phyloP scores from a whole-genome alignment of 495 filamentous ascomycete genomes.

The Neurospora tetraspora region DNA sequence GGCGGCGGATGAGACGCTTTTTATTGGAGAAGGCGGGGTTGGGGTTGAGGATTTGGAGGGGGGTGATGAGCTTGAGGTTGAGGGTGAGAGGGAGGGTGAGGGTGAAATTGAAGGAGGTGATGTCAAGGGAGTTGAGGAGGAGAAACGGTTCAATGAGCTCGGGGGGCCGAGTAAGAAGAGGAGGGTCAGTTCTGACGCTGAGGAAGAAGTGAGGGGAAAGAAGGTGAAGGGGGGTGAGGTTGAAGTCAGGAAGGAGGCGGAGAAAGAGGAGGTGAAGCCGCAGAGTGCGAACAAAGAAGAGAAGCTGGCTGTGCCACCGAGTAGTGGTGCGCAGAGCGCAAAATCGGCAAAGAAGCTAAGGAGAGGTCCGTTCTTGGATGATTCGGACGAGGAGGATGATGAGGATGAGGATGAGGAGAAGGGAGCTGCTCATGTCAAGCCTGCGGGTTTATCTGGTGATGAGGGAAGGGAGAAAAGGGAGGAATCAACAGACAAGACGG shows the following conservation, averaged over 20 bases:
- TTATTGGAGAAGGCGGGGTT: conserved; percentile 13
- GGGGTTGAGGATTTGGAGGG: neutral
- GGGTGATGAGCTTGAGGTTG: neutral
- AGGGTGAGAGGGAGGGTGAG: neutral
- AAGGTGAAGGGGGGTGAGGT: neutral
- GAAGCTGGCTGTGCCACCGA: neutral
- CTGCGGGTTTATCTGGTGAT: neutral
- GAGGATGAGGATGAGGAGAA: conserved; percentile 1
- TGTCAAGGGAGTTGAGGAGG: conserved; percentile 24
- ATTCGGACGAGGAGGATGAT: conserved; percentile 12
- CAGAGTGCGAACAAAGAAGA: neutral
- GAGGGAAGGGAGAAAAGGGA: conserved; percentile 5
- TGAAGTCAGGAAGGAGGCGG: neutral
- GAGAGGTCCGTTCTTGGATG: conserved; percentile 22
- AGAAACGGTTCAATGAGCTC: conserved; percentile 42
- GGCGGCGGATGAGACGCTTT: conserved; percentile 36
- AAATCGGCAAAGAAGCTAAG: conserved; percentile 8
- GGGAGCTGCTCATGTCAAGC: neutral
- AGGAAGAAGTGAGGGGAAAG: neutral
- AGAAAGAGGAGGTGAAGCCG: neutral
- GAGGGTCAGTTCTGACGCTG: conserved; percentile 18
- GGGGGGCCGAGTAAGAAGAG: conserved; percentile 34
- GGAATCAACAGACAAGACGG: neutral
- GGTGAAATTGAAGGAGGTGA: conserved; percentile 3
- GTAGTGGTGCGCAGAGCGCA: neutral